Evolutionary conservation across 2,329 filamentous ascomycete genomes (phyloP).

Genomic region (Diplodia scrobiculata): DNA sequence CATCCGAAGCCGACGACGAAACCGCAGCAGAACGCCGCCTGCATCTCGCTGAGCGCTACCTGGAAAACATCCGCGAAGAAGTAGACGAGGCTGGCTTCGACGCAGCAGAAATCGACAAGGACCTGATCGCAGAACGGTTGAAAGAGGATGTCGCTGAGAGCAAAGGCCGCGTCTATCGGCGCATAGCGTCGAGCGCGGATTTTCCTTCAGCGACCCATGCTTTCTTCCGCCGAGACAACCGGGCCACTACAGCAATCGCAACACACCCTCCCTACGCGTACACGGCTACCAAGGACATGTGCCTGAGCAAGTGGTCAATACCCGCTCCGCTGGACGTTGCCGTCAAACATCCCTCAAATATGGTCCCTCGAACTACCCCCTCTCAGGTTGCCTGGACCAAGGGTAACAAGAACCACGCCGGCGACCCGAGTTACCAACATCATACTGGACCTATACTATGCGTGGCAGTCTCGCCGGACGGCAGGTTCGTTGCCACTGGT

Average conservation of each 20-base stretch:
- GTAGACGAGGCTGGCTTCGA: constrained; percentile 82
- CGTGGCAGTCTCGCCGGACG: constrained; percentile 84
- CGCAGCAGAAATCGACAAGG: constrained; percentile 87
- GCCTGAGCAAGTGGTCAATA: constrained; percentile 86
- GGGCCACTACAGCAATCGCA: constrained; percentile 77
- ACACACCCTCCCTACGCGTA: constrained; percentile 79
- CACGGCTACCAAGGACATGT: constrained; percentile 82
- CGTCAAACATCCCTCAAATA: constrained; percentile 40
- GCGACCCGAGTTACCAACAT: constrained; percentile 65
- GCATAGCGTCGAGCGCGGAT: constrained; percentile 72
- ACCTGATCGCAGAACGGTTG: constrained; percentile 85
- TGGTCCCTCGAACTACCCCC: constrained; percentile 62
- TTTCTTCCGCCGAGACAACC: constrained; percentile 77
- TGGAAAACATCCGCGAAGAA: constrained; percentile 84
- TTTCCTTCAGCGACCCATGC: constrained; percentile 68
- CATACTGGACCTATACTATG: constrained; percentile 80
- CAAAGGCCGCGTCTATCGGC: constrained; percentile 85
- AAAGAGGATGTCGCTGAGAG: constrained; percentile 89
- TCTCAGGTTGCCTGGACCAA: constrained; percentile 64
- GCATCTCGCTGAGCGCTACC: constrained; percentile 85
- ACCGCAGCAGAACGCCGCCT: constrained; percentile 86
- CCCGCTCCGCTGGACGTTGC: constrained; percentile 60
- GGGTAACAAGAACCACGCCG: constrained; percentile 61
- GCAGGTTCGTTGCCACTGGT: constrained; percentile 87
- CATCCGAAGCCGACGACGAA: constrained; percentile 72